Conservation (phyloP, 495 filamentous ascomycete species). For the Xylaria scruposa region DNA sequence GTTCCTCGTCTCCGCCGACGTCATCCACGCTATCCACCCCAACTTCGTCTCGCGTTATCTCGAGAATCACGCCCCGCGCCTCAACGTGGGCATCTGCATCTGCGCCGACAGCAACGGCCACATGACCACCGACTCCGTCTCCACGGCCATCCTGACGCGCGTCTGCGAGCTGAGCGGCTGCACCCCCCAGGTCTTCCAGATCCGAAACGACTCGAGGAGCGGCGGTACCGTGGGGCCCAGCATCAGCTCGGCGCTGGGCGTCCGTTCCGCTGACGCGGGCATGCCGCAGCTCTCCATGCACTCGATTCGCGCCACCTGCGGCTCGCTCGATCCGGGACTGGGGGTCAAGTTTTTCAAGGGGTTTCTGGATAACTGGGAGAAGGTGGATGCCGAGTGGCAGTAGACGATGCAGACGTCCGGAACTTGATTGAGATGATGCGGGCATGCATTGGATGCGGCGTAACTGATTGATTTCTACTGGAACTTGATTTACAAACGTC, state of each 20-base stretch:
- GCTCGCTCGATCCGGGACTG: constrained; percentile 83
- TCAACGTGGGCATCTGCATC: constrained; percentile 90
- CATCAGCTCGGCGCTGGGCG: constrained; percentile 79
- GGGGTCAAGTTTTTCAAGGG: constrained; percentile 89
- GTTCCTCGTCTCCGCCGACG: constrained; percentile 92
- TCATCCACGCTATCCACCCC: constrained; percentile 93
- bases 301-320: constrained; percentile 88
- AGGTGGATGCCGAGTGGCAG: constrained; percentile 83
- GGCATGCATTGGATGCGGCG: no score
- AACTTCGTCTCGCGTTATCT: constrained; percentile 87
- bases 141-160: constrained; percentile 74
- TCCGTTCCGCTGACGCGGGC: constrained; percentile 87
- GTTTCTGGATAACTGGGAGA: constrained; percentile 87
- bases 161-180: constrained; percentile 73
- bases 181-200: constrained; percentile 88
- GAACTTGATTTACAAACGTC: no score
- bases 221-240: constrained; percentile 97
- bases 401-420: constrained; percentile 29
- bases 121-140: constrained; percentile 88
- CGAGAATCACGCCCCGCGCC: constrained; percentile 78
- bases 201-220: constrained; percentile 84
- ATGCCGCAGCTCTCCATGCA: constrained; percentile 96
- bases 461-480: no score
- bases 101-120: constrained; percentile 89
- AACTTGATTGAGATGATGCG: no score